phyloP scores from a whole-genome alignment of 257 asterid species.

The Gynochthodes officinalis region DNA sequence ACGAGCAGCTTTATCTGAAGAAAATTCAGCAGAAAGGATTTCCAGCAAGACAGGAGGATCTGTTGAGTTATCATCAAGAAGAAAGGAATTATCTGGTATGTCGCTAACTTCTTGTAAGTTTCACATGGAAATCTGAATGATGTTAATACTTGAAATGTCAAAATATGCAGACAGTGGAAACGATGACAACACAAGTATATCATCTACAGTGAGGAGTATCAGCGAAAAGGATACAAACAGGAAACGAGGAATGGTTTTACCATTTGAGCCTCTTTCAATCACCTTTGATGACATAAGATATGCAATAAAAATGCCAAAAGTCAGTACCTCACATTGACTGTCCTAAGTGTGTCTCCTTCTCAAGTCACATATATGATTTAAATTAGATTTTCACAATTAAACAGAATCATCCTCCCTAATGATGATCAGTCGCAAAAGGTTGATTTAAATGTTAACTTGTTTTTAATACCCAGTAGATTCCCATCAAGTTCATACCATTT shows the following conservation, averaged over 20 bases:
- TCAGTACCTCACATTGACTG: not conserved
- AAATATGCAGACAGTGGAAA: conserved; percentile 29
- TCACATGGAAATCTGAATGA: not conserved
- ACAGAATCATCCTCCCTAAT: no score
- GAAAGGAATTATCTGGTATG: not conserved
- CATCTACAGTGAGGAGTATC: conserved; percentile 45
- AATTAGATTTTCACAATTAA: not conserved
- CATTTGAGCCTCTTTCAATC: conserved; percentile 69
- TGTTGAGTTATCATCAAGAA: conserved; percentile 25
- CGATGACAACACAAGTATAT: conserved; percentile 29
- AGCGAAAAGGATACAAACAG: conserved; percentile 34
- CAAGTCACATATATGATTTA: not conserved
- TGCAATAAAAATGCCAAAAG: conserved; percentile 85
- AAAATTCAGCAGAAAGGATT: conserved; percentile 40
- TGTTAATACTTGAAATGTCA: not conserved
- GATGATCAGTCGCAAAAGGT: not conserved
- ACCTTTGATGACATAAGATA: conserved; percentile 64
- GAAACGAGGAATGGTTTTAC: conserved; percentile 77
- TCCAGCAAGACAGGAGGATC: conserved; percentile 34
- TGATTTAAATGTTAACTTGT: no score
- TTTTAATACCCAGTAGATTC: not conserved
- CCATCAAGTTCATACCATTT: not conserved
- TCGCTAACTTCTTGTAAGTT: not conserved
- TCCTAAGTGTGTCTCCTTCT: not conserved
- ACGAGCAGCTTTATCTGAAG: conserved; percentile 39